Conservation (phyloP, 2,329 filamentous ascomycete species). For the Leptoxyphium fumago region DNA sequence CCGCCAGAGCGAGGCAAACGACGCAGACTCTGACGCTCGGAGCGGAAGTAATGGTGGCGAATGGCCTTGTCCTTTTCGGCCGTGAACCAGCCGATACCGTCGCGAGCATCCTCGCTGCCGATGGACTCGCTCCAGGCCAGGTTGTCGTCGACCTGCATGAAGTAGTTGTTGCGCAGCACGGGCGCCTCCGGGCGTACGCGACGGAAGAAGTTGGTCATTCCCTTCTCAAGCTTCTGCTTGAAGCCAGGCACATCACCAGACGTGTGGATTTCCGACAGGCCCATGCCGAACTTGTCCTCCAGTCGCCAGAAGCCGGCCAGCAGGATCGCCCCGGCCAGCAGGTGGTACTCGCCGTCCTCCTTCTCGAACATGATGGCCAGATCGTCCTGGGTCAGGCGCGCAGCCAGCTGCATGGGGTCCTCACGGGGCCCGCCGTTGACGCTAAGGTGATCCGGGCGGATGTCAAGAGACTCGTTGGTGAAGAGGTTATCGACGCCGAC, state of each 20-base stretch:
- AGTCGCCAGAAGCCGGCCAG: conserved; percentile 75
- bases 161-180: conserved; percentile 66
- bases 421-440: conserved; percentile 30
- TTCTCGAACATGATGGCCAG: conserved; percentile 71
- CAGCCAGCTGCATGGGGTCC: conserved; percentile 64
- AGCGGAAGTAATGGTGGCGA: conserved; percentile 61
- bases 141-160: conserved; percentile 69
- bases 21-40: conserved; percentile 56
- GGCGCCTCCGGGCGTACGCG: conserved; percentile 53
- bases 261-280: conserved; percentile 64
- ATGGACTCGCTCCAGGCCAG: conserved; percentile 66
- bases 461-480: conserved; percentile 59
- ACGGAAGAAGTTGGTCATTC: conserved; percentile 71
- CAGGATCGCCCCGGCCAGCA: conserved; percentile 61
- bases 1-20: conserved; percentile 35
- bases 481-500: conserved; percentile 55
- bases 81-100: conserved; percentile 54
- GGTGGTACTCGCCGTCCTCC: conserved; percentile 63
- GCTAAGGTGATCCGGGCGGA: conserved; percentile 43
- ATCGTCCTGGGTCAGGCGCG: conserved; percentile 65
- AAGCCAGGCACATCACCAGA: conserved; percentile 62
- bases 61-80: conserved; percentile 61
- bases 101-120: conserved; percentile 49
- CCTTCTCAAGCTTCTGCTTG: conserved; percentile 55
- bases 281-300: conserved; percentile 68